Evolutionary conservation across 208 protist genomes (phyloP).

Genomic region (Vickermania ingenoplastis): DNA sequence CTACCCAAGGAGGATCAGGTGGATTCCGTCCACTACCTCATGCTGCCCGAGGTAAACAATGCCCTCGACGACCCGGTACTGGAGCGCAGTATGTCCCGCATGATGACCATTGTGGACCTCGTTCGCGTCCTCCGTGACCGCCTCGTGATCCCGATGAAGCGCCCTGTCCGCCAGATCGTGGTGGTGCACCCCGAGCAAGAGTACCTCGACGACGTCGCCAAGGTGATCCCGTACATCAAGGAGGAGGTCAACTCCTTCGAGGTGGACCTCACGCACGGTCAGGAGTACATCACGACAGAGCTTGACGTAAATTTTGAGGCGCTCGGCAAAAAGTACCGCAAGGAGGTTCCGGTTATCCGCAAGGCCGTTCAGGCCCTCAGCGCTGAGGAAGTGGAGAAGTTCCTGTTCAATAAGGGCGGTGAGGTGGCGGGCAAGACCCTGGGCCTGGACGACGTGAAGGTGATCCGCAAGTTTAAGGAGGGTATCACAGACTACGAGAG

Average conservation of each 20-base stretch:
- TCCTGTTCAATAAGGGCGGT: constrained; percentile 33
- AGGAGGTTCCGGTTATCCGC: constrained; percentile 69
- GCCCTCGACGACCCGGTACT: constrained; percentile 58
- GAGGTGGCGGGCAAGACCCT: constrained; percentile 61
- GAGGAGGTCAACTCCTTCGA: constrained; percentile 90
- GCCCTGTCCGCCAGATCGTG: constrained; percentile 83
- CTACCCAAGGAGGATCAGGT: constrained; percentile 78
- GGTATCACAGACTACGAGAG: constrained; percentile 80
- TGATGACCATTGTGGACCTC: constrained; percentile 90
- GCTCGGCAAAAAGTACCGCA: constrained; percentile 81
- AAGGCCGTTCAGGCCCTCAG: constrained; percentile 73
- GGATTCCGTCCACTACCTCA: constrained; percentile 90
- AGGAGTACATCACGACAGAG: constrained; percentile 77
- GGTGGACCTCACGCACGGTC: constrained; percentile 48
- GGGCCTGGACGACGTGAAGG: constrained; percentile 78
- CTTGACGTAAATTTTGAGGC: constrained; percentile 86
- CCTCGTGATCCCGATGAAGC: constrained; percentile 88
- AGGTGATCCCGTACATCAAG: constrained; percentile 84
- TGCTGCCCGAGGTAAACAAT: constrained; percentile 82
- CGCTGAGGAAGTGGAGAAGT: constrained; percentile 32
- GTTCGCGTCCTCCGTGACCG: constrained; percentile 93
- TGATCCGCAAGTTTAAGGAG: constrained; percentile 76
- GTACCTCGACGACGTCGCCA: constrained; percentile 68
- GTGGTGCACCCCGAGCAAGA: constrained; percentile 74
- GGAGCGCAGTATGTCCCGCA: constrained; percentile 76